A percentile compares a stretch with the other conserved stretches of the same genome.
Evolutionary conservation across 352 stramenopile genomes (phyloP).

Genomic region (Pythium aquatile): DNA sequence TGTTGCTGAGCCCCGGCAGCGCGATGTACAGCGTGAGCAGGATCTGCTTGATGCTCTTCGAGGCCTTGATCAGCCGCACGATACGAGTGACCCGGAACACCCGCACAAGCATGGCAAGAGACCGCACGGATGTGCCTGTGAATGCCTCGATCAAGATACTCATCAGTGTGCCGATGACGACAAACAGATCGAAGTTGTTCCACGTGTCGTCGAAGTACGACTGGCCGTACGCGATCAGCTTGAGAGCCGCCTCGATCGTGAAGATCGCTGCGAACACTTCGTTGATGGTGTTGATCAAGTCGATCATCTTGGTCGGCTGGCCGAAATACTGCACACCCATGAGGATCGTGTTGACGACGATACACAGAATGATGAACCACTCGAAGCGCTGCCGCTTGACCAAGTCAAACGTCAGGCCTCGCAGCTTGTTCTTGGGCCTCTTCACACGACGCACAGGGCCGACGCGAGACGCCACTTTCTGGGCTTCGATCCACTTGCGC

Average conservation of each 20-base stretch:
- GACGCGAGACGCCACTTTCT: slow-evolving; percentile 61
- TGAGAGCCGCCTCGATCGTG: slow-evolving; percentile 84
- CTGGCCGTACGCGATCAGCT: slow-evolving; percentile 74
- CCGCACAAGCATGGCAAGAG: slow-evolving; percentile 85
- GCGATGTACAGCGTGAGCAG: slow-evolving; percentile 90
- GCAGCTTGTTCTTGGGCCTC: slow-evolving; percentile 47
- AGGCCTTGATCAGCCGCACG: slow-evolving; percentile 79
- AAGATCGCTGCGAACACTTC: slow-evolving; percentile 88
- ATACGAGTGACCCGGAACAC: slow-evolving; percentile 90
- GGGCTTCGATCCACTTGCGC: slow-evolving; percentile 88
- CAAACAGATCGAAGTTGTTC: slow-evolving; percentile 90
- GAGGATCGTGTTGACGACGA: slow-evolving; percentile 87
- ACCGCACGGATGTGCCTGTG: slow-evolving; percentile 56
- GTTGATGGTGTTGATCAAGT: slow-evolving; percentile 75
- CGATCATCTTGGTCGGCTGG: slow-evolving; percentile 52
- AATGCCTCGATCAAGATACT: slow-evolving; percentile 62
- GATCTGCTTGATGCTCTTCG: slow-evolving; percentile 87
- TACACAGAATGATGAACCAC: slow-evolving; percentile 86
- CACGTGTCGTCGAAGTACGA: slow-evolving; percentile 86
- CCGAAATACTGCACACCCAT: slow-evolving; percentile 89
- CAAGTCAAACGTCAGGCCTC: slow-evolving; percentile 63
- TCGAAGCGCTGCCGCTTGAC: slow-evolving; percentile 79
- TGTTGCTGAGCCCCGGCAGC: slow-evolving; percentile 89
- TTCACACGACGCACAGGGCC: slow-evolving; percentile 59
- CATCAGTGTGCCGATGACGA: slow-evolving; percentile 62